These are phyloP conservation scores for Thozetella sp. DNA, from an alignment of 495 filamentous ascomycete genomes.

Conservation along the genomic window DNA sequence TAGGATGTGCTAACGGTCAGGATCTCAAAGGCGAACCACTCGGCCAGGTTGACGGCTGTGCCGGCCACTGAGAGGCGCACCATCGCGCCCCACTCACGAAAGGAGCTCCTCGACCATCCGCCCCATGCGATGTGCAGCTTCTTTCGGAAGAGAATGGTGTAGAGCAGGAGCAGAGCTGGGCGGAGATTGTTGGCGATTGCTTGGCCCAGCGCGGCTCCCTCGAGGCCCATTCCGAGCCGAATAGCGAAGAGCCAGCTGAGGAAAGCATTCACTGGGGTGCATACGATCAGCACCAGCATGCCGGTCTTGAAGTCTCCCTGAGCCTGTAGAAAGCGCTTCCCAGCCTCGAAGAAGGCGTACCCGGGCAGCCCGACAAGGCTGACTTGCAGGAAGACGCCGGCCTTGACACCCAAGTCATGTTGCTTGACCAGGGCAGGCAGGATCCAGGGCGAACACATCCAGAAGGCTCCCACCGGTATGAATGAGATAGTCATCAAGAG, in stretches of 20 bases:
- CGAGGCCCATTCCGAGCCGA: constrained; percentile 57
- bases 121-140: constrained; percentile 55
- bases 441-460: constrained; percentile 63
- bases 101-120: constrained; percentile 47
- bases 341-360: constrained; percentile 71
- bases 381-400: constrained; percentile 68
- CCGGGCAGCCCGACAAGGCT: constrained; percentile 68
- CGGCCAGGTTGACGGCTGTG: constrained; percentile 56
- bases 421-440: constrained; percentile 67
- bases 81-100: constrained; percentile 59
- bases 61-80: constrained; percentile 58
- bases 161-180: constrained; percentile 50
- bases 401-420: constrained; percentile 56
- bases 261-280: constrained; percentile 71
- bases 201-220: constrained; percentile 58
- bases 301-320: constrained; percentile 73
- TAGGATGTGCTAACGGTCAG: constrained; percentile 53
- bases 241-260: constrained; percentile 79
- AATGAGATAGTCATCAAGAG: constrained; percentile 64
- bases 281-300: constrained; percentile 66
- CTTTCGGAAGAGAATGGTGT: constrained; percentile 46
- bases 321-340: constrained; percentile 74
- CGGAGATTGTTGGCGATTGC: constrained; percentile 55
- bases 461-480: constrained; percentile 66
- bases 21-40: constrained; percentile 60